Base-by-base conservation (phyloP, 164 flowering plant species). In the Pachysandra terminalis region DNA sequence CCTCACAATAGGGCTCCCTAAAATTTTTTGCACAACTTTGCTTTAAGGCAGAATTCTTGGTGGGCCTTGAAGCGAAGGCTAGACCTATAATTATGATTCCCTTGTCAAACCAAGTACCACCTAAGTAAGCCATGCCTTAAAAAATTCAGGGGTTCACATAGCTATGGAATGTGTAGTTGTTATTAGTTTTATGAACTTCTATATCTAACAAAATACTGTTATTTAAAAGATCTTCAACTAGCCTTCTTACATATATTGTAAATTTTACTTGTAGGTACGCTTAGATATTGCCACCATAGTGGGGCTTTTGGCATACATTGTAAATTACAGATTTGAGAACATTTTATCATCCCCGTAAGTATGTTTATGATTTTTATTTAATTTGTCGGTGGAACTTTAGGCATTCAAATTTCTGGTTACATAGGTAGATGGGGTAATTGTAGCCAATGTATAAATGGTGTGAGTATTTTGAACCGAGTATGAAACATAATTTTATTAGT, bases 241-340 rank as follows among this genome's bases (percentile, higher is more conserved):
- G 9, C 23, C 23, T 24, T 66, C 45, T 69, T 61, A 65, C 15
- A 23, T 35, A 40, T 68, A 21, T n/a, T 70, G 54, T 74, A 23
- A 67, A 56, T 45, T 65, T 71, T 23, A 48, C 35, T 52, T 73
- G 81, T 71, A 95, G 98, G 92, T 95, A 61, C 93, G 97, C 79
- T 78, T 95, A 84, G 98, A 95, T 78, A 68, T 71, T 71, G 93
- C 98, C 52, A 76, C 93, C 59, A 81, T 87, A 66, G 66, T 89
- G 83, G 98, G 98, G 37, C 95, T 95, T 62, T 73, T 81, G 72
- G 98, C 98, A 59, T 95, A 74, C 83, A 68, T 90, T 78, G 84
- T 95, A 37, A 95, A 92, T 75, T 89, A 95, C 86, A 95, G 84
- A 78, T 91, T 94, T 77, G 97, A 87, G 84, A 73, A 90, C 76